Base-by-base conservation (phyloP, 768 basidiomycete species). In the Hirschioporus abietinus region DNA sequence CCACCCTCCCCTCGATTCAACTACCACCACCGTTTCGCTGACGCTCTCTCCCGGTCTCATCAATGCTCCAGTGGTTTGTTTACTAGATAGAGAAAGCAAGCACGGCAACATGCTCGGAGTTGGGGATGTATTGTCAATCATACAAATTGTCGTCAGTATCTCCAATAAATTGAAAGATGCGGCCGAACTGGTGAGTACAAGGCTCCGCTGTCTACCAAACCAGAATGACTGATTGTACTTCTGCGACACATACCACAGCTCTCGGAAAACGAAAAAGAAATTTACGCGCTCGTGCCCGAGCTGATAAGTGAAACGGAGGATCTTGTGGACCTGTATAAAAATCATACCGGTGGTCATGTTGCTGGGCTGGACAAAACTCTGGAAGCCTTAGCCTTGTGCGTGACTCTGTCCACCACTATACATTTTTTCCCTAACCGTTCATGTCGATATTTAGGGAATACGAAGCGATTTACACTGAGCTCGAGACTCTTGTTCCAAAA, bases 371-470 rank as follows among this genome's bases (percentile, higher is more conserved):
- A 52, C 42, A 1, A 12, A 20, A 52, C 42, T 12, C 12, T 52
- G 42, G 42, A 52, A 52, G 20, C 12, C 15, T 52, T 69, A 15
- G 68, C 67, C 18, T 20, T 34, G 60, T 65, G 63, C 18, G 64
- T 69, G 9, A 65, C 23, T 30, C 58, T 65, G 4, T 68, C 64
- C 26, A 30, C 15, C 52, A 5, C 5, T 35, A 30, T 30, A 30
- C 30, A 30, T 8, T 15, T 12, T 20, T 1, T 52, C 3, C n/a
- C 15, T 52, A 20, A 15, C 20, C 12, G 20, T 3, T 52, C 4
- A 52, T 20, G 20, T 52, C 42, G 4, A 2, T 15, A 52, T 15
- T 52, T 15, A 52, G 42, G 42, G 42, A 52, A 52, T 52, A 15
- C 20, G 42, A 52, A 12, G 20, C 20, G 12, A 52, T 52, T 20